Percentiles rank a stretch among this genome's conserved stretches.
Conservation (phyloP, 1,284 basidiomycete genomes). For the Cryptococcus sp. region DNA sequence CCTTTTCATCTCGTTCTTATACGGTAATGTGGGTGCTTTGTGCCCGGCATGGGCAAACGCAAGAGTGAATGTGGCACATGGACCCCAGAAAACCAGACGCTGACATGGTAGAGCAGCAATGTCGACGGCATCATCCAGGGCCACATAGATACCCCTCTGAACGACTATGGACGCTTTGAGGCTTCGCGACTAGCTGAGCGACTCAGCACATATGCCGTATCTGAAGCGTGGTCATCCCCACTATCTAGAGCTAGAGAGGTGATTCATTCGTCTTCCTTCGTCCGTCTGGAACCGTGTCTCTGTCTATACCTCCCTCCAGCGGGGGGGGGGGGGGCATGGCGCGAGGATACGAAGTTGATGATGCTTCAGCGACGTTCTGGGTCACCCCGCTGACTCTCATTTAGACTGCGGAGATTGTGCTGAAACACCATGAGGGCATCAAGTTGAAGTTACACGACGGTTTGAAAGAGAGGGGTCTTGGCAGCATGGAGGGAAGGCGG, state of each 20-base stretch:
- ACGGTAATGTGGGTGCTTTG: constrained; percentile 36
- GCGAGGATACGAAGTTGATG: background rate
- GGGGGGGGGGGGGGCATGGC: background rate
- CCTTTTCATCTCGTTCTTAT: background rate
- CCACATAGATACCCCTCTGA: constrained; percentile 44
- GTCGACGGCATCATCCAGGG: constrained; percentile 46
- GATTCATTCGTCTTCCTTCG: background rate
- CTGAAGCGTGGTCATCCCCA: constrained; percentile 29
- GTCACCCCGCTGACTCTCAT: background rate
- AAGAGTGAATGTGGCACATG: constrained; percentile 28
- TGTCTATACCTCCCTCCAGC: background rate
- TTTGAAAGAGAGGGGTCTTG: constrained; percentile 36
- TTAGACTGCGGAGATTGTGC: constrained; percentile 41
- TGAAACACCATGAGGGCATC: constrained; percentile 21
- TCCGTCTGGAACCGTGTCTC: background rate
- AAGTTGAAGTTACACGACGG: constrained; percentile 18
- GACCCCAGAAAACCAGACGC: background rate
- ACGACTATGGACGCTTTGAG: constrained; percentile 38
- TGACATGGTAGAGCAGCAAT: constrained; percentile 33
- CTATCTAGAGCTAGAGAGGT: constrained; percentile 43
- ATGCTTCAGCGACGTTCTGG: background rate
- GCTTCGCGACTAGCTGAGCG: constrained; percentile 25
- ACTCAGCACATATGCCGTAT: constrained; percentile 25
- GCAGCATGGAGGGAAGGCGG: constrained; percentile 32
- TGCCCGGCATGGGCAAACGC: constrained; percentile 46